Evolutionary conservation across 305 asterid species (phyloP).

Genomic region (Solanum chacoense): DNA sequence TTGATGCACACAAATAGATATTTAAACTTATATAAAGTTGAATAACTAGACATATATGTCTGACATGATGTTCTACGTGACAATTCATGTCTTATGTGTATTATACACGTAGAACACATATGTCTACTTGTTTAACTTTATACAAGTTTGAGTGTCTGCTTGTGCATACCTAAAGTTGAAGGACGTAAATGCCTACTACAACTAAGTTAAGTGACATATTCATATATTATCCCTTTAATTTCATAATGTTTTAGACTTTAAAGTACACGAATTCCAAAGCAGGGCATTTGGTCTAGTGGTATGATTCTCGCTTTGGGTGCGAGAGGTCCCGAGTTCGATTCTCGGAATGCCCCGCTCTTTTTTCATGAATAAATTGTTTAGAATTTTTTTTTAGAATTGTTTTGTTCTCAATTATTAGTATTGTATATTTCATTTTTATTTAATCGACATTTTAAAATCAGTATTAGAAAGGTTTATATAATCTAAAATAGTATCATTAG

Average conservation of each 20-base stretch:
- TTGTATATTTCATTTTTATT: background rate
- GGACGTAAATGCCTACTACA: background rate
- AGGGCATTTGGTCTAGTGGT: conserved; percentile 35
- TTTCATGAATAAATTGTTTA: no score
- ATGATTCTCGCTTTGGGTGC: conserved; percentile 98
- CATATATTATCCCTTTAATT: background rate
- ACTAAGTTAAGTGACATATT: background rate
- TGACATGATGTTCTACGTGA: background rate
- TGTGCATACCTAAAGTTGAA: background rate
- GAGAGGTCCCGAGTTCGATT: conserved; percentile 99
- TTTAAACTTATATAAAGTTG: background rate
- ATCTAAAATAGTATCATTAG: background rate
- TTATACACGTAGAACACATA: background rate
- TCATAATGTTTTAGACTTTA: fast-evolving
- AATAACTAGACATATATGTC: background rate
- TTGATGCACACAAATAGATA: background rate
- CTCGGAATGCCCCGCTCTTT: conserved; percentile 52
- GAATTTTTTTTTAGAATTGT: background rate
- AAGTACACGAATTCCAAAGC: background rate
- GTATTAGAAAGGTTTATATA: background rate
- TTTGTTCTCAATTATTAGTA: background rate
- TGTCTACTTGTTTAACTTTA: background rate
- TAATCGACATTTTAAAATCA: background rate
- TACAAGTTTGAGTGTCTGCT: background rate
- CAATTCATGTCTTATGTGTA: background rate